These are phyloP conservation scores for Vigna angularis DNA, from an alignment of 306 rosid species.

Conservation along the genomic window DNA sequence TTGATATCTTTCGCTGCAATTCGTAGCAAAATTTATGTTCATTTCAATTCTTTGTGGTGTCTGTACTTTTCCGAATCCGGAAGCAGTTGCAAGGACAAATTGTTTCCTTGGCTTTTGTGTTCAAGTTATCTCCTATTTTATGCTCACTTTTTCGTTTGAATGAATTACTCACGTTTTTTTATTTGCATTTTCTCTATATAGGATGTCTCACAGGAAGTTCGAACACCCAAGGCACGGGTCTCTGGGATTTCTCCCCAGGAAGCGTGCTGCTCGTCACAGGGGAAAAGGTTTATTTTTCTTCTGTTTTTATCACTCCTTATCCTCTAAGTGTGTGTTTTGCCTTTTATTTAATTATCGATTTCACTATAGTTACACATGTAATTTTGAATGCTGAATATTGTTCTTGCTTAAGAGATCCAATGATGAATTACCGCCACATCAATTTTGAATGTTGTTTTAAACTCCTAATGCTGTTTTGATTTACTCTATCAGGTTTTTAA, in stretches of 20 bases:
- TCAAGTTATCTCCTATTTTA: background rate
- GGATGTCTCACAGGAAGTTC: conserved; percentile 92
- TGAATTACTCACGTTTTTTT: background rate
- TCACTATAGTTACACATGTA: background rate
- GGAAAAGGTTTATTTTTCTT: conserved; percentile 64
- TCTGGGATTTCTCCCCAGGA: conserved; percentile 88
- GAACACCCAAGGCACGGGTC: conserved; percentile 94
- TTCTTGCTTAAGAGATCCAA: background rate
- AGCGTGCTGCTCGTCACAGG: conserved; percentile 81
- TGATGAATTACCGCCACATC: background rate
- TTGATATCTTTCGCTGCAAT: no score
- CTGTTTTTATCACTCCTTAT: no score
- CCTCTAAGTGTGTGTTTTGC: background rate
- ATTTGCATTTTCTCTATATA: conserved; percentile 1
- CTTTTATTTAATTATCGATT: background rate
- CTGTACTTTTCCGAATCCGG: background rate
- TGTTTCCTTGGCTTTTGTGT: background rate
- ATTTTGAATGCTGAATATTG: background rate
- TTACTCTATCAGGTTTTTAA: background rate
- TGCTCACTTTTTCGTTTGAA: background rate
- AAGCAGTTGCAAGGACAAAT: no score
- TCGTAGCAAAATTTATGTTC: background rate
- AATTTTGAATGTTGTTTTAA: background rate
- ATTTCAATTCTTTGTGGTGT: background rate
- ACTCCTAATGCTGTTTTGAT: background rate